Percentiles rank a stretch among this genome's conserved stretches.
Conservation (phyloP, 176 grass and related monocot species). For the Carex scoparia region DNA sequence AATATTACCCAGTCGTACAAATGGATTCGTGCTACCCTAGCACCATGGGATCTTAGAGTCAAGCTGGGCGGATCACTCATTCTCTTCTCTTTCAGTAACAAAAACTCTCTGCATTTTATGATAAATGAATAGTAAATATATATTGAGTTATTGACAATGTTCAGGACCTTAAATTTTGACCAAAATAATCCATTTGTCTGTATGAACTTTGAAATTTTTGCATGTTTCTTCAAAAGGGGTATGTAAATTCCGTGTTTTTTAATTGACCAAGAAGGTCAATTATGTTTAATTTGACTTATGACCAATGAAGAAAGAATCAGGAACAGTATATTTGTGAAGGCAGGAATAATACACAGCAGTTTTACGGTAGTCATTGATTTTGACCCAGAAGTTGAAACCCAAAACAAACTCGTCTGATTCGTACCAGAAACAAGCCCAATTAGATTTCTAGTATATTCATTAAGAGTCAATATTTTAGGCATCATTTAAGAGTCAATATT, state of each 20-base stretch:
- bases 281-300: background rate
- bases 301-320: background rate
- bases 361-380: background rate
- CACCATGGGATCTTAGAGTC: conserved; percentile 50
- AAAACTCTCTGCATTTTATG: conserved; percentile 5
- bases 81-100: background rate
- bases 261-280: background rate
- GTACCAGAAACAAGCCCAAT: background rate
- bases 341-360: background rate
- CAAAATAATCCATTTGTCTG: background rate
- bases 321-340: background rate
- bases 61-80: conserved; percentile 4
- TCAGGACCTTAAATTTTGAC: background rate
- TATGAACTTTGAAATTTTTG: background rate
- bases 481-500: background rate
- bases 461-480: background rate
- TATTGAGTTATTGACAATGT: background rate
- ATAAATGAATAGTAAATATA: background rate
- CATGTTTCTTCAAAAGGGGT: background rate
- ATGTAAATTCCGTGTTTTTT: background rate
- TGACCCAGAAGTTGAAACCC: background rate
- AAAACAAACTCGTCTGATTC: background rate
- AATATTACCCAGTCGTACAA: conserved; percentile 72
- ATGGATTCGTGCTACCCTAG: conserved; percentile 47
- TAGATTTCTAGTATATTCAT: background rate